A percentile compares a stretch with the other conserved stretches of the same genome.
Evolutionary conservation across 2,329 filamentous ascomycete species (phyloP).

Genomic region (Talaromyces marneffei): DNA sequence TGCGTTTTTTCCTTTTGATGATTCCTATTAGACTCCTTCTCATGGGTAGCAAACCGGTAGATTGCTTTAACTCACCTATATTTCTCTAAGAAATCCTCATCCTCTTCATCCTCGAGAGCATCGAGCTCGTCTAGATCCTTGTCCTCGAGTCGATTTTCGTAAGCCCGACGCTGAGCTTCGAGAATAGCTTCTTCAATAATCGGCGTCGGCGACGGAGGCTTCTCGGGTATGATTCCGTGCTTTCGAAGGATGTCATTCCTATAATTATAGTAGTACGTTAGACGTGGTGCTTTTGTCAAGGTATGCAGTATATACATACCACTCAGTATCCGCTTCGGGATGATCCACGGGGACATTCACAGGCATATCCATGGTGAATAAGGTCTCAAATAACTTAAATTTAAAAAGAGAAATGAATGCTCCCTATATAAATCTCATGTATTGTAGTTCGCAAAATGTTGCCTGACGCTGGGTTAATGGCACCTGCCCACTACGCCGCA

Average conservation of each 20-base stretch:
- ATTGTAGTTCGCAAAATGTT: background rate
- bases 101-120: constrained; percentile 90
- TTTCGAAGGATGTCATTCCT: constrained; percentile 99
- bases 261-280: constrained; percentile 15
- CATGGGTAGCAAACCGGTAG: background rate
- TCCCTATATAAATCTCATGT: background rate
- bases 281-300: background rate
- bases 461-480: constrained; percentile 3
- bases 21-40: background rate
- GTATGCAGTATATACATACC: constrained; percentile 48
- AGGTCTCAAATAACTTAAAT: background rate
- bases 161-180: constrained; percentile 73
- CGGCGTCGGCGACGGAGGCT: constrained; percentile 88
- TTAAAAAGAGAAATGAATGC: background rate
- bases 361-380: constrained; percentile 47
- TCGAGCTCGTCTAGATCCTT: constrained; percentile 92
- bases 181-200: constrained; percentile 91
- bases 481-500: constrained; percentile 24
- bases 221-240: constrained; percentile 95
- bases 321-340: constrained; percentile 97
- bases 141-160: constrained; percentile 88
- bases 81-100: constrained; percentile 80
- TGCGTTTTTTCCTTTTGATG: constrained; percentile 61
- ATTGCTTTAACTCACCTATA: constrained; percentile 54
- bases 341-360: constrained; percentile 74